A percentile compares a stretch with the other conserved stretches of the same genome.
Evolutionary conservation across 305 asterid species (phyloP).

Genomic region (Fraxinus platypoda): DNA sequence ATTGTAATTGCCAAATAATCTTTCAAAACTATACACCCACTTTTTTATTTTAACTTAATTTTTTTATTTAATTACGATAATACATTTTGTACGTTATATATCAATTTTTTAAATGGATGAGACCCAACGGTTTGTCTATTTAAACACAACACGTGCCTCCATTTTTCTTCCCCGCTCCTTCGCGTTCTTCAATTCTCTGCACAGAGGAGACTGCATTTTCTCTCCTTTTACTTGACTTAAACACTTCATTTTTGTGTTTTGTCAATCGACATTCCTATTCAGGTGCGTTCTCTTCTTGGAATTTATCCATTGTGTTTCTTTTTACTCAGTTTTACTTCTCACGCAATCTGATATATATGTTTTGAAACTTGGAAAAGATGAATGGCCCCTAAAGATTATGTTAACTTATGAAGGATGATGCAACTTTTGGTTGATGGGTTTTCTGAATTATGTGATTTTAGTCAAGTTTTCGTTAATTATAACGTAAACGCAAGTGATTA

Average conservation of each 20-base stretch:
- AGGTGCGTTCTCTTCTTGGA: constrained; percentile 30
- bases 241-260: constrained; percentile 9
- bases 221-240: neutral
- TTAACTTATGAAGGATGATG: neutral
- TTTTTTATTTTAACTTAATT: neutral
- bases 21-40: neutral
- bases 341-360: neutral
- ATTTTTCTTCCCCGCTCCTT: constrained; percentile 48
- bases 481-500: neutral
- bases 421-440: neutral
- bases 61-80: neutral
- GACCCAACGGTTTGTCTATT: constrained; percentile 44
- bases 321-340: neutral
- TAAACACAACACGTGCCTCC: constrained; percentile 35
- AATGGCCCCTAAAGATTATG: neutral
- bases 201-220: neutral
- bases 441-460: neutral
- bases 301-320: neutral
- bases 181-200: constrained; percentile 24
- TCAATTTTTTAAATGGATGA: neutral
- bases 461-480: neutral
- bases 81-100: neutral
- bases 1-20: neutral
- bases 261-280: constrained; percentile 26
- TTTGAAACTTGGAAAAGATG: neutral